These are phyloP conservation scores for Aspergillus carlsbadensis DNA, from an alignment of 495 filamentous ascomycete genomes.

Conservation along the genomic window DNA sequence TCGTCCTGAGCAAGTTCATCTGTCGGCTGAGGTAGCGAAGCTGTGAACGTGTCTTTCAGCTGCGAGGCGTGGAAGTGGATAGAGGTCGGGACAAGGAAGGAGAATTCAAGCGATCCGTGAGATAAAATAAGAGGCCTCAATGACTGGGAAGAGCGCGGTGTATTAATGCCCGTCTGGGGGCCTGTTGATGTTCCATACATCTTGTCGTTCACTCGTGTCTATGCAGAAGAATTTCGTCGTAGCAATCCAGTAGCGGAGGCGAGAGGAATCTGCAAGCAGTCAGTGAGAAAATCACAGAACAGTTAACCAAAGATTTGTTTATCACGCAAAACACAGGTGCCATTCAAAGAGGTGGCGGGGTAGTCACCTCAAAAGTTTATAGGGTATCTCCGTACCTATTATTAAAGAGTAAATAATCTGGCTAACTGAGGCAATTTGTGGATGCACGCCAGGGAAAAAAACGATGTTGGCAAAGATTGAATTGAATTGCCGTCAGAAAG, in stretches of 20 bases:
- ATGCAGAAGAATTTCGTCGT: constrained; percentile 15
- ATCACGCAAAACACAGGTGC: background rate
- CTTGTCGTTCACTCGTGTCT: constrained; percentile 29
- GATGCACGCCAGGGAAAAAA: constrained; percentile 1
- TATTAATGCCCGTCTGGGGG: constrained; percentile 91
- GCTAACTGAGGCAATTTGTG: background rate
- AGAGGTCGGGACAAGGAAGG: constrained; percentile 88
- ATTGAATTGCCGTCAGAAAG: constrained; percentile 8
- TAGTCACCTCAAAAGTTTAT: background rate
- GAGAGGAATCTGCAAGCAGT: constrained; percentile 8
- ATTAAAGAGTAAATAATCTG: constrained; percentile 8
- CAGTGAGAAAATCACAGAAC: background rate
- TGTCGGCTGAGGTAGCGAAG: constrained; percentile 82
- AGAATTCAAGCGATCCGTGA: constrained; percentile 93
- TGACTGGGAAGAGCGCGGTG: constrained; percentile 88
- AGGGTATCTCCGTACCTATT: background rate
- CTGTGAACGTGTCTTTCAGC: constrained; percentile 80
- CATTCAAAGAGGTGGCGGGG: background rate
- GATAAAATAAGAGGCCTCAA: constrained; percentile 83
- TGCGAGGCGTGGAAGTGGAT: constrained; percentile 95
- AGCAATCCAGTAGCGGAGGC: background rate
- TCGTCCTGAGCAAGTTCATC: constrained; percentile 97
- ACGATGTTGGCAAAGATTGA: constrained; percentile 15
- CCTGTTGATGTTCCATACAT: constrained; percentile 89
- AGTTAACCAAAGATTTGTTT: background rate